phyloP scores from a whole-genome alignment of 257 asterid species.

The Jacaranda mimosifolia region DNA sequence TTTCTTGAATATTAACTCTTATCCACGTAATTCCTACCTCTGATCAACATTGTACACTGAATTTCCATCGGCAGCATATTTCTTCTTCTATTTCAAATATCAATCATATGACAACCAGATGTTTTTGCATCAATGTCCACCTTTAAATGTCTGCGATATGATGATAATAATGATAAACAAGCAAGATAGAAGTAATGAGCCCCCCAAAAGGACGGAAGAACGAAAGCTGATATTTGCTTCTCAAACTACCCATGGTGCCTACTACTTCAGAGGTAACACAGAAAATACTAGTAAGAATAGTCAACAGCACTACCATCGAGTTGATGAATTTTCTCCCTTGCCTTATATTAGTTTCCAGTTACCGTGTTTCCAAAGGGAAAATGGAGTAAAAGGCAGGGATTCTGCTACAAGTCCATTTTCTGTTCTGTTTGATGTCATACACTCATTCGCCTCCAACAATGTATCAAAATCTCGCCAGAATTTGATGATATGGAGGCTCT shows the following conservation, averaged over 20 bases:
- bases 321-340: background rate
- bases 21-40: background rate
- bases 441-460: constrained; percentile 56
- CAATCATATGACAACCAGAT: background rate
- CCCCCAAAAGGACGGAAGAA: background rate
- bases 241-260: background rate
- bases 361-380: constrained; percentile 46
- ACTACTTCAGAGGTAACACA: background rate
- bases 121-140: background rate
- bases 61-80: background rate
- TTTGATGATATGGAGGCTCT: constrained; percentile 84
- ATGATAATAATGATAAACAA: background rate
- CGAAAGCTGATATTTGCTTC: background rate
- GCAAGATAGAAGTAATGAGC: background rate
- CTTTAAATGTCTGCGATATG: background rate
- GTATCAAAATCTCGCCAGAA: constrained; percentile 80
- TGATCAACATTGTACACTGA: background rate
- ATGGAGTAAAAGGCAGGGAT: constrained; percentile 46
- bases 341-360: constrained; percentile 34
- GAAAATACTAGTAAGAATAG: background rate
- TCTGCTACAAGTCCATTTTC: constrained; percentile 36
- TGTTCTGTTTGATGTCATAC: constrained; percentile 25
- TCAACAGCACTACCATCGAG: constrained; percentile 34
- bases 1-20: background rate
- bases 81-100: background rate